These are phyloP conservation scores for Ramalina peruviana DNA, from an alignment of 495 filamentous ascomycete genomes.

Conservation along the genomic window DNA sequence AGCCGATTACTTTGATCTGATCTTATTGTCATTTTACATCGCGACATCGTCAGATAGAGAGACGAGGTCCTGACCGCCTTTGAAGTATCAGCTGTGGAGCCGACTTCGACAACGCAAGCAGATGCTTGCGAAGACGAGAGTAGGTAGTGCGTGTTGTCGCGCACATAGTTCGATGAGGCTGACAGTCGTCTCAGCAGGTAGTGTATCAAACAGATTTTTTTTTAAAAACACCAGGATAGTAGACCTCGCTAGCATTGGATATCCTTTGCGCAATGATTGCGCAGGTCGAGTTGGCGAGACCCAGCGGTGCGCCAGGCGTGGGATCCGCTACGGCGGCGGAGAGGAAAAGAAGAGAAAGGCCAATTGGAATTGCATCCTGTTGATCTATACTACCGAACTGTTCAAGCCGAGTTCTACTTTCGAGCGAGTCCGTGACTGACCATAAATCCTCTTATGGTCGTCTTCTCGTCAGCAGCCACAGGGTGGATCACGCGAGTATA, in stretches of 20 bases:
- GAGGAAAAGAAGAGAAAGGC: too few species aligned
- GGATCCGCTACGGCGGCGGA: too few species aligned
- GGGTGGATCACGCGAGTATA: too few species aligned
- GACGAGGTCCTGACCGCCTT: neutral
- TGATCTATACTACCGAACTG: too few species aligned
- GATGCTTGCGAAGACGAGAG: slow-evolving; percentile 6
- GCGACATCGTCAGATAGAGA: neutral
- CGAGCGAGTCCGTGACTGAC: too few species aligned
- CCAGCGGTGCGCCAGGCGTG: too few species aligned
- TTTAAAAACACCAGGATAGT: neutral
- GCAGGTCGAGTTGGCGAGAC: too few species aligned
- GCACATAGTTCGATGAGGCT: neutral
- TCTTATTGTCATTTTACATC: too few species aligned
- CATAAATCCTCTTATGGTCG: too few species aligned
- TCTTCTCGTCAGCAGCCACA: too few species aligned
- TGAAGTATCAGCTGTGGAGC: slow-evolving; percentile 5
- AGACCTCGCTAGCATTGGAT: neutral
- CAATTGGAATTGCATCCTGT: too few species aligned
- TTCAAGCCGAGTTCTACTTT: too few species aligned
- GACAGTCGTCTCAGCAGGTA: neutral
- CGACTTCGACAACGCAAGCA: slow-evolving; percentile 10
- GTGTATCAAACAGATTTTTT: neutral
- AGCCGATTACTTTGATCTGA: slow-evolving; percentile 7
- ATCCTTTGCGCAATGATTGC: neutral
- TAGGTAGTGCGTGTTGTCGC: slow-evolving; percentile 9